These are phyloP conservation scores for Phytophthora europaea DNA, from an alignment of 352 stramenopile genomes.

Conservation along the genomic window DNA sequence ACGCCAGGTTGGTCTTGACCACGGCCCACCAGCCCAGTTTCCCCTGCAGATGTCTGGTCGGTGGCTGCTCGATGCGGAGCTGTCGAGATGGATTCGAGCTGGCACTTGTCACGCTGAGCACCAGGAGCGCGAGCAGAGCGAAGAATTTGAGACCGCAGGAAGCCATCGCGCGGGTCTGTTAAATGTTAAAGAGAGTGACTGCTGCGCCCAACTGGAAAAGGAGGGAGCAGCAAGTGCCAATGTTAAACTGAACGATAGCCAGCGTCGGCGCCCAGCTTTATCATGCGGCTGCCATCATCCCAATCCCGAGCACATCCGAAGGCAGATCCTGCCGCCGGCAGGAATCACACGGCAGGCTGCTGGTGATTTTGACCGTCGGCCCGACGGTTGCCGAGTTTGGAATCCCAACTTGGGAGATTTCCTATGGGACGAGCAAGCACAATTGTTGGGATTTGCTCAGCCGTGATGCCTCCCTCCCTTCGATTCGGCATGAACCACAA, in stretches of 20 bases:
- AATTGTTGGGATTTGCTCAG: not conserved
- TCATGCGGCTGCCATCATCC: not conserved
- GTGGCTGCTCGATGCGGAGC: slow-evolving; percentile 7
- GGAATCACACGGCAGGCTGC: too few relatives aligned
- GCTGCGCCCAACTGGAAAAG: too few relatives aligned
- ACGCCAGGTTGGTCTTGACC: not conserved
- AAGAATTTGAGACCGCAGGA: slow-evolving; percentile 10
- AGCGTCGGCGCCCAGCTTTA: not conserved
- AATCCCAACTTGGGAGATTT: too few relatives aligned
- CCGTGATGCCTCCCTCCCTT: too few relatives aligned
- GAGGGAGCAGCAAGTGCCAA: too few relatives aligned
- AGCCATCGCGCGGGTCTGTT: slow-evolving; percentile 5
- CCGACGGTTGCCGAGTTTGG: too few relatives aligned
- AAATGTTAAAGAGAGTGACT: slow-evolving; percentile 7
- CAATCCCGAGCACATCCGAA: not conserved
- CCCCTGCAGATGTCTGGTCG: not conserved
- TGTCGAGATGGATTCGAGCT: not conserved
- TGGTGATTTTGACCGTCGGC: too few relatives aligned
- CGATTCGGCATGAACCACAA: too few relatives aligned
- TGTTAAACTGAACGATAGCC: not conserved
- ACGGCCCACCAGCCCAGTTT: slow-evolving; percentile 3
- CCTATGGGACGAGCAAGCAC: not conserved
- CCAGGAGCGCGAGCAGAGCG: slow-evolving; percentile 8
- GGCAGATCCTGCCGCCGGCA: not conserved
- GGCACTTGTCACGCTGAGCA: not conserved